Evolutionary conservation across 345 rosid species (phyloP).

Genomic region (Litchi chinensis): DNA sequence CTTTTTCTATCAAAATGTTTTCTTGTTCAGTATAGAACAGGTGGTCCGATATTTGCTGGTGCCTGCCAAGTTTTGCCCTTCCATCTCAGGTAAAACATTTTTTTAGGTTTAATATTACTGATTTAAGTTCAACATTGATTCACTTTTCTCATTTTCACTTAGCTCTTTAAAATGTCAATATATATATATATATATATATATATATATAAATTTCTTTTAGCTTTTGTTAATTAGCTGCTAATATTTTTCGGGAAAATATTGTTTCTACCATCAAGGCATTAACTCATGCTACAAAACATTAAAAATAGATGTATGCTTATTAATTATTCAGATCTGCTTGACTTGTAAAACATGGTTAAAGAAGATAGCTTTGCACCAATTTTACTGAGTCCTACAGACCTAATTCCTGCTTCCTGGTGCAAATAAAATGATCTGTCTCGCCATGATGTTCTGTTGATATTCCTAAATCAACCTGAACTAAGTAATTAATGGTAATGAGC

Average conservation of each 20-base stretch:
- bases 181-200: too few relatives aligned
- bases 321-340: background rate
- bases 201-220: background rate
- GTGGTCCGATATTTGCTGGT: slow-evolving; percentile 93
- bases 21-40: slow-evolving; percentile 58
- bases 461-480: background rate
- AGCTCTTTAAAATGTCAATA: background rate
- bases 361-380: background rate
- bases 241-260: too few relatives aligned
- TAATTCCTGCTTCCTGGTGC: background rate
- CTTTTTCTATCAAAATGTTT: background rate
- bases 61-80: slow-evolving; percentile 64
- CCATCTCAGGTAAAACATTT: slow-evolving; percentile 68
- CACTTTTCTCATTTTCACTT: background rate
- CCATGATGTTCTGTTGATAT: background rate
- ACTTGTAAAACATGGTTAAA: too few relatives aligned
- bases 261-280: background rate
- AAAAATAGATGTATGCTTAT: slow-evolving; percentile 5
- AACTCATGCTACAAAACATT: background rate
- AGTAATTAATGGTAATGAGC: background rate
- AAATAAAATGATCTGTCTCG: background rate
- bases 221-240: background rate
- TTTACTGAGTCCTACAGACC: background rate
- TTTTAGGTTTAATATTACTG: background rate
- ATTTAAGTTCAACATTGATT: background rate